phyloP scores from a whole-genome alignment of 768 basidiomycete species.

The Leucocoprinus leucothites region DNA sequence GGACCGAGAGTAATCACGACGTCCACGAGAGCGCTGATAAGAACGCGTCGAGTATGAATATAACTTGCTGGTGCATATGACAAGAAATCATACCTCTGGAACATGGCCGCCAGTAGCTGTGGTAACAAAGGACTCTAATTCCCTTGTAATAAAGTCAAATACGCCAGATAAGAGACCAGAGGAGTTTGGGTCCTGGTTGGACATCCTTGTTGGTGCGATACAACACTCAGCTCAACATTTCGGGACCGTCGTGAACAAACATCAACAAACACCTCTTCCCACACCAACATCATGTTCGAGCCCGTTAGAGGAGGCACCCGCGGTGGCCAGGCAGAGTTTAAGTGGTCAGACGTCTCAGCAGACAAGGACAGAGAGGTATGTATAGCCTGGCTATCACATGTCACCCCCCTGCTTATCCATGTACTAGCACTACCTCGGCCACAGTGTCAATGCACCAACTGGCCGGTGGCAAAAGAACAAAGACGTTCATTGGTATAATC shows the following conservation, averaged over 20 bases:
- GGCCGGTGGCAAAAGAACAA: constrained; percentile 98
- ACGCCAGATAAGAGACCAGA: constrained; percentile 59
- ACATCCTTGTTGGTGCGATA: not conserved
- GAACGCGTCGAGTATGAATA: not conserved
- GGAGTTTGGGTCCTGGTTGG: constrained; percentile 11
- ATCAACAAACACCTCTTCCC: not conserved
- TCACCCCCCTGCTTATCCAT: not conserved
- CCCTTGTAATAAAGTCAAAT: constrained; percentile 65
- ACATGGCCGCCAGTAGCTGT: constrained; percentile 50
- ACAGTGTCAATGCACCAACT: constrained; percentile 91
- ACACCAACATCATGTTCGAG: constrained; percentile 59
- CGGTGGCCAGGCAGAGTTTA: constrained; percentile 89
- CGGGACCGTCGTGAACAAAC: not conserved
- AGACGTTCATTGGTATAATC: constrained; percentile 93
- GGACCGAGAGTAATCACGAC: not conserved
- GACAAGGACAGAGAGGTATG: constrained; percentile 90
- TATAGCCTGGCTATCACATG: constrained; percentile 12
- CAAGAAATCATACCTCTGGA: not conserved
- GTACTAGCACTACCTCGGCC: constrained; percentile 86
- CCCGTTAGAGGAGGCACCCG: constrained; percentile 87
- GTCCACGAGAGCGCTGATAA: not conserved
- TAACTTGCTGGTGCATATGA: constrained; percentile 14
- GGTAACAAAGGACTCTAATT: constrained; percentile 67
- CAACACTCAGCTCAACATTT: not conserved
- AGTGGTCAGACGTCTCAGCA: constrained; percentile 86